Evolutionary conservation across 441 rosid species (phyloP).

Genomic region (Arabidopsis hybrid): DNA sequence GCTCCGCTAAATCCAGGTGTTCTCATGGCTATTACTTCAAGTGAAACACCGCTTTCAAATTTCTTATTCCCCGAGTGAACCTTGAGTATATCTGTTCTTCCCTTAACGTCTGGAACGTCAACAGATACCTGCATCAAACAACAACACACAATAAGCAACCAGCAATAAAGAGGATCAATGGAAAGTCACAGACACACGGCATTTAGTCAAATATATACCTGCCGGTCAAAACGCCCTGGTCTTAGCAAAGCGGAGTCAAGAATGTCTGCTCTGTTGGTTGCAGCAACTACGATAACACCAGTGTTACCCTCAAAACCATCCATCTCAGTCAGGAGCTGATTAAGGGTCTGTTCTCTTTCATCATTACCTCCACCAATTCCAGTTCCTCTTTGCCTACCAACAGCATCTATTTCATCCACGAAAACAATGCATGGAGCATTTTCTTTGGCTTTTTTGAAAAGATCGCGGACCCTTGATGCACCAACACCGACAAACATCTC

Average conservation of each 20-base stretch:
- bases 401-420: slow-evolving; percentile 97
- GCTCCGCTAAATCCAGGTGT: slow-evolving; percentile 99
- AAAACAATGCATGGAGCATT: slow-evolving; percentile 95
- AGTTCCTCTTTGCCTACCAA: slow-evolving; percentile 92
- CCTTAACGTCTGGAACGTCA: slow-evolving; percentile 90
- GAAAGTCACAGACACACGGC: not conserved
- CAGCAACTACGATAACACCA: slow-evolving; percentile 88
- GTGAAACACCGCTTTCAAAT: slow-evolving; percentile 87
- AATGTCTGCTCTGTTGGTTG: slow-evolving; percentile 94
- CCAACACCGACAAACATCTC: slow-evolving; percentile 99
- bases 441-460: slow-evolving; percentile 94
- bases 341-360: slow-evolving; percentile 93
- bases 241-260: slow-evolving; percentile 91
- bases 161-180: not conserved
- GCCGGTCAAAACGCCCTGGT: slow-evolving; percentile 96
- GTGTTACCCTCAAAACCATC: slow-evolving; percentile 97
- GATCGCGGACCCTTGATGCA: slow-evolving; percentile 95
- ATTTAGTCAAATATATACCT: slow-evolving; percentile 50
- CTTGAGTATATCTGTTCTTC: slow-evolving; percentile 91
- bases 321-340: slow-evolving; percentile 95
- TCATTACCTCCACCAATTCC: slow-evolving; percentile 98
- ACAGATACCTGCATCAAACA: slow-evolving; percentile 74
- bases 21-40: slow-evolving; percentile 93
- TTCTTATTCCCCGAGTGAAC: slow-evolving; percentile 91
- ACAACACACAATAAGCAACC: slow-evolving; percentile 21